These are phyloP conservation scores for Phoenix roebelenii DNA, from an alignment of 176 grass and related monocot species.

Conservation along the genomic window DNA sequence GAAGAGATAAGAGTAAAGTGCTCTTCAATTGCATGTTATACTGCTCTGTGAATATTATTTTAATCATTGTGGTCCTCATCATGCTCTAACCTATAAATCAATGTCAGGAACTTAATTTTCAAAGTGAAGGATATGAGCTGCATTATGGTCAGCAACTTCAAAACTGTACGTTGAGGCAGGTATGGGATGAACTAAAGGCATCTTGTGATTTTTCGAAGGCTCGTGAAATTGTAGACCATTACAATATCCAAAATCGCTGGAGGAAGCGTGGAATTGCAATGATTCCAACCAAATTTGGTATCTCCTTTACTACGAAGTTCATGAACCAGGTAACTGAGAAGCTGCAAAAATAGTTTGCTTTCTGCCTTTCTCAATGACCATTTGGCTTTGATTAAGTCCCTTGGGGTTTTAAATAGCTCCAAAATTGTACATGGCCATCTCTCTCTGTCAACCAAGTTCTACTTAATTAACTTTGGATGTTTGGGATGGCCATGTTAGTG, in stretches of 20 bases:
- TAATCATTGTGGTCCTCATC: too few relatives aligned
- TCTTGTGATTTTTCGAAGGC: slow-evolving; percentile 67
- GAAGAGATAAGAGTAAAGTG: slow-evolving; percentile 74
- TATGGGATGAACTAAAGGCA: slow-evolving; percentile 81
- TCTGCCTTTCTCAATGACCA: too few relatives aligned
- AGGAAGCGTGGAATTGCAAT: slow-evolving; percentile 82
- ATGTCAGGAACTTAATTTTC: slow-evolving; percentile 85
- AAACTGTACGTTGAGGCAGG: slow-evolving; percentile 51
- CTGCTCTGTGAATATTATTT: not conserved
- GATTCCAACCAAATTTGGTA: slow-evolving; percentile 93
- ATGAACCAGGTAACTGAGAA: slow-evolving; percentile 73
- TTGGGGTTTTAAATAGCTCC: too few relatives aligned
- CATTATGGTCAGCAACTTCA: slow-evolving; percentile 82
- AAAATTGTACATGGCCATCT: too few relatives aligned
- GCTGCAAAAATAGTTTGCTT: not conserved
- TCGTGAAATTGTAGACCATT: slow-evolving; percentile 31
- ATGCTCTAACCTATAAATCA: not conserved
- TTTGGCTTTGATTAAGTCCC: too few relatives aligned
- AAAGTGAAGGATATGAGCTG: slow-evolving; percentile 48
- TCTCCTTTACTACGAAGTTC: slow-evolving; percentile 70
- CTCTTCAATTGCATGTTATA: slow-evolving; percentile 13
- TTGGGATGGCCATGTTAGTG: too few relatives aligned
- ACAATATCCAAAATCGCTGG: slow-evolving; percentile 76
- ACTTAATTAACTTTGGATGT: too few relatives aligned
- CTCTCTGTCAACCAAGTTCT: too few relatives aligned